Conservation (phyloP, 2,329 filamentous ascomycete genomes). For the Penicillium sp. region DNA sequence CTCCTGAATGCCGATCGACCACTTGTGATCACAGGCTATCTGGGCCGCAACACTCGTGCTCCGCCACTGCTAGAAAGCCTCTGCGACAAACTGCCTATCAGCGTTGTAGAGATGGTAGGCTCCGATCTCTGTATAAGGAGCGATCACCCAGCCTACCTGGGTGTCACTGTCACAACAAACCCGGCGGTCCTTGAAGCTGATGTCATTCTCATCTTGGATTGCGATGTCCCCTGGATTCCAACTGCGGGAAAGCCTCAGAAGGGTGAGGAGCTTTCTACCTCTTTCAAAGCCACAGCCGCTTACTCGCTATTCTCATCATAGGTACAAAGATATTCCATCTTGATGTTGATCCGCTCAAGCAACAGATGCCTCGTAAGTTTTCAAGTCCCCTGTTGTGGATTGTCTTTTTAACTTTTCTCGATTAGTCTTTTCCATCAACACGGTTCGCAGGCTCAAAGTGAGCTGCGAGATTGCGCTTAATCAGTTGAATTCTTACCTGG, state of each 20-base stretch:
- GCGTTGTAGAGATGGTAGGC: constrained; percentile 50
- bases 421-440: constrained; percentile 47
- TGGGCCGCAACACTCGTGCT: constrained; percentile 45
- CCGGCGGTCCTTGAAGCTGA: constrained; percentile 72
- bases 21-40: constrained; percentile 51
- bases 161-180: constrained; percentile 71
- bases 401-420: background rate
- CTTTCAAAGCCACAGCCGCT: background rate
- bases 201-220: constrained; percentile 78
- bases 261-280: background rate
- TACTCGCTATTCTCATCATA: constrained; percentile 22
- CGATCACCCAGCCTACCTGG: constrained; percentile 57
- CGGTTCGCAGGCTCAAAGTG: constrained; percentile 43
- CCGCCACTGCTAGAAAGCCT: constrained; percentile 44
- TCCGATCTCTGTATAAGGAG: constrained; percentile 48
- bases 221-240: constrained; percentile 87
- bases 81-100: constrained; percentile 48
- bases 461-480: constrained; percentile 46
- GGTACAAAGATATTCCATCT: constrained; percentile 62
- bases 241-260: constrained; percentile 60
- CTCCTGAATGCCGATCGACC: constrained; percentile 47
- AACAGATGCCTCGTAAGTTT: constrained; percentile 69
- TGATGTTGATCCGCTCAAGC: constrained; percentile 65
- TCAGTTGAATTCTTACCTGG: constrained; percentile 46
- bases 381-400: constrained; percentile 33